Evolutionary conservation across 805 yeast species (phyloP).

Genomic region (Candida rishiriensis): DNA sequence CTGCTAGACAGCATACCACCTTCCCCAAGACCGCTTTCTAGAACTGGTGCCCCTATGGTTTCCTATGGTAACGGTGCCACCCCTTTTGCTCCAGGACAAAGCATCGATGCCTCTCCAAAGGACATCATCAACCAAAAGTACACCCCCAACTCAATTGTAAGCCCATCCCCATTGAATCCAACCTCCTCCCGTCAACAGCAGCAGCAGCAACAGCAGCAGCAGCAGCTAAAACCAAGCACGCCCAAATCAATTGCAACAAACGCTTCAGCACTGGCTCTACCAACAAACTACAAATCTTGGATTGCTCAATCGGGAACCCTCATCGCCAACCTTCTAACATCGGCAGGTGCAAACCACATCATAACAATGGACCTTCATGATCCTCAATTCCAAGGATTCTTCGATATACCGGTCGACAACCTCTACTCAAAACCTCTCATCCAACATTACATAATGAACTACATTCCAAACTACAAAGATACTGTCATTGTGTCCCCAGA

Average conservation of each 20-base stretch:
- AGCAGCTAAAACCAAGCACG: background rate
- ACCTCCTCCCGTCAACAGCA: conserved; percentile 3
- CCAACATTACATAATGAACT: conserved; percentile 75
- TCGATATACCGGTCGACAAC: conserved; percentile 94
- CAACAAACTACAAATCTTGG: conserved; percentile 84
- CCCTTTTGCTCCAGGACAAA: background rate
- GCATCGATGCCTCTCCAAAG: conserved; percentile 11
- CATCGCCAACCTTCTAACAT: conserved; percentile 78
- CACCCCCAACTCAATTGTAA: background rate
- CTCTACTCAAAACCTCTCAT: conserved; percentile 83
- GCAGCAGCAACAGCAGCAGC: conserved; percentile 3
- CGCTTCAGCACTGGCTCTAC: conserved; percentile 30
- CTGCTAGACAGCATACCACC: conserved; percentile 41
- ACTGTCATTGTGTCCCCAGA: conserved; percentile 96
- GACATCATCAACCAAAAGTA: conserved; percentile 1
- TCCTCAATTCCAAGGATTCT: conserved; percentile 96
- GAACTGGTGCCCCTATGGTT: conserved; percentile 15
- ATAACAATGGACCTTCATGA: conserved; percentile 98
- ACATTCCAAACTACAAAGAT: conserved; percentile 73
- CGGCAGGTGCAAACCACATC: conserved; percentile 95
- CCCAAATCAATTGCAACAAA: conserved; percentile 17
- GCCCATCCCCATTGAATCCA: conserved; percentile 3
- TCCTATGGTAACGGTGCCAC: background rate
- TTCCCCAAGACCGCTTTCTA: conserved; percentile 39
- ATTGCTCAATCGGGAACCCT: conserved; percentile 92